phyloP scores from a whole-genome alignment of 176 grass and related monocot genomes.

The Paspalum vaginatum region DNA sequence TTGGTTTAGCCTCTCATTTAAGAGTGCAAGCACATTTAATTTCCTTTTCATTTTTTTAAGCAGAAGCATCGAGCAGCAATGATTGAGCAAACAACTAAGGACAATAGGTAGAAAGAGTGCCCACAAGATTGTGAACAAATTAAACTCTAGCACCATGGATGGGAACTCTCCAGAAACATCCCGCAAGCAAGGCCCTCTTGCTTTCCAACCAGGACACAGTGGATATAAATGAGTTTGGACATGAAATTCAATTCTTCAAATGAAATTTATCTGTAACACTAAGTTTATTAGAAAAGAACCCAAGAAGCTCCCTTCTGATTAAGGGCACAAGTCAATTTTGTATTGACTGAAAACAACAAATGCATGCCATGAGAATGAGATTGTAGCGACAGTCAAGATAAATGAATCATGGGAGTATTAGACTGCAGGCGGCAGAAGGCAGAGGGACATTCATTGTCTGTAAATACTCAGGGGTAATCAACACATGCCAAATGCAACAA shows the following conservation, averaged over 20 bases:
- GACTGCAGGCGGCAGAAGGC: background rate
- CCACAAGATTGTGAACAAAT: background rate
- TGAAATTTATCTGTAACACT: background rate
- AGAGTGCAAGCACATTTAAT: background rate
- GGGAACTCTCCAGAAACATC: conserved; percentile 6
- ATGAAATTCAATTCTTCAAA: conserved; percentile 19
- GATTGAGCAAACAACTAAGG: background rate
- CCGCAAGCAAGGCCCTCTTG: conserved; percentile 12
- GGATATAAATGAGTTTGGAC: conserved; percentile 25
- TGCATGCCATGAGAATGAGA: conserved; percentile 10
- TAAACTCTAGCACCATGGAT: background rate
- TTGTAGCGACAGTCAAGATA: background rate
- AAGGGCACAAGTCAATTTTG: background rate
- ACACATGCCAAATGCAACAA: too few species aligned
- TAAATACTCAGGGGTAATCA: conserved; percentile 32
- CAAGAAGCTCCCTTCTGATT: background rate
- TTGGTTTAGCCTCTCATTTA: conserved; percentile 13
- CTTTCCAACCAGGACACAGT: conserved; percentile 9
- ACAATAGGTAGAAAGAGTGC: background rate
- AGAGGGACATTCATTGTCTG: background rate
- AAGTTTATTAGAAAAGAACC: background rate
- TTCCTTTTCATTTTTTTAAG: conserved; percentile 23
- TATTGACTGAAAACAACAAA: background rate
- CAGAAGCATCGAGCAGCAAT: background rate
- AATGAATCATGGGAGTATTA: conserved; percentile 9